Percentiles rank a stretch among this genome's conserved stretches.
phyloP scores from a whole-genome alignment of 2,329 filamentous ascomycete species.

The Dactylellina parvicollis region DNA sequence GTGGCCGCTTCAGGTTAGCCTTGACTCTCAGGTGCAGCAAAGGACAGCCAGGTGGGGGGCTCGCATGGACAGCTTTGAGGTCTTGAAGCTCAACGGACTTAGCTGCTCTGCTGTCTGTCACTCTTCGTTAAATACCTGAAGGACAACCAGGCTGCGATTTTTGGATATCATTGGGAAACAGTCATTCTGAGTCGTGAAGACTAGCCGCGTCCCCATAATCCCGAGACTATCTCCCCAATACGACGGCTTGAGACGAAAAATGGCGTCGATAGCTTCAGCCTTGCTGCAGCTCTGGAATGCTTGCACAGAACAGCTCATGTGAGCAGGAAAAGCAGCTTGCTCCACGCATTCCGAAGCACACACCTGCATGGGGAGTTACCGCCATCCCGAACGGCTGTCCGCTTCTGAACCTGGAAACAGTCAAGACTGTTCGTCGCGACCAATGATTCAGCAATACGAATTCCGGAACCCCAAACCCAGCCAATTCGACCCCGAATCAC shows the following conservation, averaged over 20 bases:
- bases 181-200: slow-evolving; percentile 37
- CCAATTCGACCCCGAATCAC: background rate
- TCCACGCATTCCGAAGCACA: background rate
- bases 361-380: background rate
- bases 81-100: no score
- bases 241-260: background rate
- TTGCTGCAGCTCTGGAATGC: slow-evolving; percentile 1
- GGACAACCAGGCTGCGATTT: background rate
- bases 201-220: background rate
- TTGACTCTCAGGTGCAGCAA: no score
- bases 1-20: slow-evolving; percentile 13
- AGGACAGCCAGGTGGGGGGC: background rate
- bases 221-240: background rate
- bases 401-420: background rate
- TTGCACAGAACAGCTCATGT: slow-evolving; percentile 2
- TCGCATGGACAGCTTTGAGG: no score
- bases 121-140: no score
- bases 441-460: no score
- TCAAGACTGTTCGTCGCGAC: background rate
- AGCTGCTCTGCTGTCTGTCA: no score
- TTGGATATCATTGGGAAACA: background rate
- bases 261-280: slow-evolving; percentile 1
- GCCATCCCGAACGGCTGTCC: background rate
- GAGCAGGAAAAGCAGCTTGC: background rate
- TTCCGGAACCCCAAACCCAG: no score